These are phyloP conservation scores for Ustilago curta DNA, from an alignment of 1,284 basidiomycete species.

Conservation along the genomic window DNA sequence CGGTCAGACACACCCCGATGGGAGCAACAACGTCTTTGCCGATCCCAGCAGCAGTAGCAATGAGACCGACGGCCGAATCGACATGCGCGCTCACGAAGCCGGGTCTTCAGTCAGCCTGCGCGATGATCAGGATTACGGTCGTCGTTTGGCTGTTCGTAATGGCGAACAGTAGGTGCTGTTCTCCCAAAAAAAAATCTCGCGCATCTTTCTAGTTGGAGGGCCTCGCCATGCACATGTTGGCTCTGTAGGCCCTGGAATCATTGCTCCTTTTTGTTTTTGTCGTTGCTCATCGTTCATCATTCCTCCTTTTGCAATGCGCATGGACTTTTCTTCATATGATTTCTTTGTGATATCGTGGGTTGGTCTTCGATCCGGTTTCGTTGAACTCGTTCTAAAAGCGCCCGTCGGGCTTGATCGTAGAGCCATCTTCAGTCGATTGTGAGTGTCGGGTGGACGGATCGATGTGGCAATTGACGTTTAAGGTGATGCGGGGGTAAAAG, in stretches of 20 bases:
- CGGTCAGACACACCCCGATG: conserved; percentile 8
- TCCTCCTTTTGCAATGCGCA: neutral
- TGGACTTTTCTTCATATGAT: conserved; percentile 7
- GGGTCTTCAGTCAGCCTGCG: conserved; percentile 44
- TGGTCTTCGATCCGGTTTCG: too few species aligned
- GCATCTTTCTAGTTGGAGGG: neutral
- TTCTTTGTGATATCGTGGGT: too few species aligned
- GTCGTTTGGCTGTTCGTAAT: conserved; percentile 53
- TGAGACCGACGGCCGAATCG: conserved; percentile 53
- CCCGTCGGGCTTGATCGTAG: too few species aligned
- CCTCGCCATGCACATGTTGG: conserved; percentile 3
- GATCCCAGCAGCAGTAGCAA: conserved; percentile 53
- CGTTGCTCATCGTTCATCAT: neutral
- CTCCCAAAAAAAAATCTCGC: neutral
- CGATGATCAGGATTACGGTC: conserved; percentile 60
- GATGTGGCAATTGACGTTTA: too few species aligned
- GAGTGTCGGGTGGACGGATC: too few species aligned
- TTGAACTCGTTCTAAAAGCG: too few species aligned
- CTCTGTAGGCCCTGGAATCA: conserved; percentile 5
- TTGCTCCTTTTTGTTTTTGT: conserved; percentile 5
- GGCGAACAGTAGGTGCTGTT: conserved; percentile 15
- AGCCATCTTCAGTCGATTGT: too few species aligned
- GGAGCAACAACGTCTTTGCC: conserved; percentile 52
- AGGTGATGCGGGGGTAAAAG: conserved; percentile 4
- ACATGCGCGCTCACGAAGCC: conserved; percentile 43